A percentile compares a stretch with the other conserved stretches of the same genome.
Conservation (phyloP, 345 rosid species). For the Gossypium raimondii region DNA sequence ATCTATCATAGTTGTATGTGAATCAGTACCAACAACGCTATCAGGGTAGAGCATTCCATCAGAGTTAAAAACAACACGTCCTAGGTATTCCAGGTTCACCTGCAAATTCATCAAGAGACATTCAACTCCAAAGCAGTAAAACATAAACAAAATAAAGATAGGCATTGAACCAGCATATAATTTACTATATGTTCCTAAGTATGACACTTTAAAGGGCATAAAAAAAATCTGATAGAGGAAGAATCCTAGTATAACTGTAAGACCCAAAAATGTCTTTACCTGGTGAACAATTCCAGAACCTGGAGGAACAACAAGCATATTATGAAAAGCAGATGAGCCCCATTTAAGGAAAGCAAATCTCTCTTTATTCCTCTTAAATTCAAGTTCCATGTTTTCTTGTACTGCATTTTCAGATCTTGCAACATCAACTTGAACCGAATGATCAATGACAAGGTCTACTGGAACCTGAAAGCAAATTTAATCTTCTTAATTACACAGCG, state of each 20-base stretch:
- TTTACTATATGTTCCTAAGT: constrained; percentile 5
- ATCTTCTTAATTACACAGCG: neutral
- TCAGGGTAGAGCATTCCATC: constrained; percentile 75
- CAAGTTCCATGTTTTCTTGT: constrained; percentile 62
- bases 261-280: constrained; percentile 32
- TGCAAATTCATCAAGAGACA: constrained; percentile 26
- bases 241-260: neutral
- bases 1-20: constrained; percentile 93
- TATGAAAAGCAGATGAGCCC: constrained; percentile 63
- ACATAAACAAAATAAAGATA: neutral
- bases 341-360: constrained; percentile 70
- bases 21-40: constrained; percentile 87
- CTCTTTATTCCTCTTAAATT: constrained; percentile 64
- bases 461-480: constrained; percentile 52
- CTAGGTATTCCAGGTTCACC: constrained; percentile 92
- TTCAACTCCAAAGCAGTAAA: neutral
- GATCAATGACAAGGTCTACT: constrained; percentile 81
- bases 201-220: neutral
- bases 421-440: constrained; percentile 88
- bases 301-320: constrained; percentile 76
- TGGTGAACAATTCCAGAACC: constrained; percentile 78
- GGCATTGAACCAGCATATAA: too few relatives aligned
- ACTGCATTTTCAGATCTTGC: constrained; percentile 70
- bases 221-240: neutral
- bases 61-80: constrained; percentile 75